These are phyloP conservation scores for Wallacemonas sp. DNA, from an alignment of 208 protist genomes.

Conservation along the genomic window DNA sequence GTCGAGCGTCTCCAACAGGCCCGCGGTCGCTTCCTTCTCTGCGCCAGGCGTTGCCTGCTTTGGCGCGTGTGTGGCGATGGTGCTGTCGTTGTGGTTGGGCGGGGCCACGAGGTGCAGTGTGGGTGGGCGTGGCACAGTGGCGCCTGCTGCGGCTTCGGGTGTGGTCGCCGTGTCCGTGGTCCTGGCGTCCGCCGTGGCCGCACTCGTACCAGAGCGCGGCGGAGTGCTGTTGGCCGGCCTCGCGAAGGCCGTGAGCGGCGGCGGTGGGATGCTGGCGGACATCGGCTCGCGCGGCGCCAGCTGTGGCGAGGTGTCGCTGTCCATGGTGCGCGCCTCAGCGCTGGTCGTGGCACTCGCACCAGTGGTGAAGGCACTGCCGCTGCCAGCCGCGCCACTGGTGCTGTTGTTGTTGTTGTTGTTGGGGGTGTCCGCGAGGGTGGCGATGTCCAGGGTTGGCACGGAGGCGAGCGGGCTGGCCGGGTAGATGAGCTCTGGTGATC, in stretches of 20 bases:
- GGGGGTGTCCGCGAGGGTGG: slow-evolving; percentile 11
- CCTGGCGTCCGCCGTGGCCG: too few species aligned
- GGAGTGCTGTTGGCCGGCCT: not conserved
- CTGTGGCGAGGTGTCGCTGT: too few species aligned
- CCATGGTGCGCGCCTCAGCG: too few species aligned
- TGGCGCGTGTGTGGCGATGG: too few species aligned
- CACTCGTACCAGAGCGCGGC: too few species aligned
- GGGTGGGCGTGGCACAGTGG: not conserved
- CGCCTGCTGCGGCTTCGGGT: too few species aligned
- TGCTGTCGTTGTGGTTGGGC: not conserved
- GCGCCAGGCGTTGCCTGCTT: not conserved
- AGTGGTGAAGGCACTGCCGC: too few species aligned
- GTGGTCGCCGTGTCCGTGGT: too few species aligned
- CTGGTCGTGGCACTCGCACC: too few species aligned
- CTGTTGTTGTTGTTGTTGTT: too few species aligned
- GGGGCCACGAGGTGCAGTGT: not conserved
- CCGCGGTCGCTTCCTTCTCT: not conserved
- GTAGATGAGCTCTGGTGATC: not conserved
- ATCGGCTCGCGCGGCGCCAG: too few species aligned
- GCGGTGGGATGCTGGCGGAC: too few species aligned
- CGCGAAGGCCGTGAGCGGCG: slow-evolving; percentile 4
- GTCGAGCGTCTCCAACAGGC: not conserved
- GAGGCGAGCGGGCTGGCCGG: slow-evolving; percentile 1
- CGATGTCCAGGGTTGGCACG: slow-evolving; percentile 15
- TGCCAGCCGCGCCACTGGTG: not conserved